Evolutionary conservation across 768 basidiomycete genomes (phyloP).

Genomic region (Tylopilus intermedius): DNA sequence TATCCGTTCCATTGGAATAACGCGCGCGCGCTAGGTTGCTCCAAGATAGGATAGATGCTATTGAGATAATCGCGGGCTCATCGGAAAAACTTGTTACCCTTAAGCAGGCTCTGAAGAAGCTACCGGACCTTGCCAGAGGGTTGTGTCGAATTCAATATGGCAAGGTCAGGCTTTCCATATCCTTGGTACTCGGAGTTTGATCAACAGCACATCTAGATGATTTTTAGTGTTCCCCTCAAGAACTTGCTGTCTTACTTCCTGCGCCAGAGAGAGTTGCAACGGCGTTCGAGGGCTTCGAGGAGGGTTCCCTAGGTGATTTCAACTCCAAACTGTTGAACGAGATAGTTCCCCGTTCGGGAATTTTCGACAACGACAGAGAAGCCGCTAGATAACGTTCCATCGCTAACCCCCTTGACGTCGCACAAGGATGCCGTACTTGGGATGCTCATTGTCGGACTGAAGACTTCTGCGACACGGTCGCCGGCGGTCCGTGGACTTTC

Average conservation of each 20-base stretch:
- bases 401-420: constrained; percentile 38
- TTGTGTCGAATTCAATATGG: constrained; percentile 87
- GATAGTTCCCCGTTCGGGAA: constrained; percentile 41
- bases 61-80: constrained; percentile 64
- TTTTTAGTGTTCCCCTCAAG: constrained; percentile 72
- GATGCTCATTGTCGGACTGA: constrained; percentile 54
- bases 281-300: constrained; percentile 50
- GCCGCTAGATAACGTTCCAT: constrained; percentile 28
- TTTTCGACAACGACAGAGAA: not conserved
- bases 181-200: not conserved
- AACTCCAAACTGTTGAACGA: constrained; percentile 63
- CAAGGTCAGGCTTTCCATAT: constrained; percentile 48
- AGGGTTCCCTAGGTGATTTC: constrained; percentile 50
- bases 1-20: not conserved
- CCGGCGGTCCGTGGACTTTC: constrained; percentile 64
- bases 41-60: constrained; percentile 73
- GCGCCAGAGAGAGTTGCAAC: constrained; percentile 69
- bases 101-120: constrained; percentile 60
- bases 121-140: constrained; percentile 88
- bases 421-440: constrained; percentile 78
- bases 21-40: constrained; percentile 49
- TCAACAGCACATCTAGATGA: not conserved
- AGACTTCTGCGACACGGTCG: constrained; percentile 43
- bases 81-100: constrained; percentile 62
- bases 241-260: constrained; percentile 68